Evolutionary conservation across 73 alveolate species (phyloP), one percentile per base, ranked within the genome.

Genomic region (Breviolum minutum): DNA sequence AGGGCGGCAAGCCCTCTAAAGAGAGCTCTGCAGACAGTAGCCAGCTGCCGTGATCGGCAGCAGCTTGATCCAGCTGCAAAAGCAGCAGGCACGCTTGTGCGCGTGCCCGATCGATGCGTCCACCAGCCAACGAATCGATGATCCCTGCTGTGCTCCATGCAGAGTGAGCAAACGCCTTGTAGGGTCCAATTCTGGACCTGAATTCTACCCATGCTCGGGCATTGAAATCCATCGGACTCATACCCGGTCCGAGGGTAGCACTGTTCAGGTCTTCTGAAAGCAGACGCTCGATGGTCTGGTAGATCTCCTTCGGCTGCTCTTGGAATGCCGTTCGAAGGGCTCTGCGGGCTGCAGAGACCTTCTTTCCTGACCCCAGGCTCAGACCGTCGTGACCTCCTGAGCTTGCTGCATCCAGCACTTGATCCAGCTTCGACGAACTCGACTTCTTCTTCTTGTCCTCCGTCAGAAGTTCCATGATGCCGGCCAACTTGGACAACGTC

Each of bases 141-240:
- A 62, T 62, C 22, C 84, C 84, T 6, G 84, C 60, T 6, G 29
- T 62, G 24, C 84, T 62, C 84, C 84, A 74, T 5, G 84, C 60
- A 6, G n/a, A 7, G 62, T n/a, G 84, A 4, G 84, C 84, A 54
- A 74, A 62, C 7, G 62, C 29, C 8, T 62, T 7, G 62, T 74
- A 74, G 19, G 84, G 14, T 10, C 84, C 84, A 5, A 74, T 74
- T 20, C 84, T 8, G 62, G 63, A n/a, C 29, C 84, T 54, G 29
- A n/a, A 62, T 74, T 74, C 84, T 19, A 74, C 63, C 84, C 84
- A 74, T 8, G 84, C 84, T 26, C 84, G 84, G 8, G 62, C 84
- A 11, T 17, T 74, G 30, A 74, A 12, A 12, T 5, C 7, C 7
- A 62, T 54, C 63, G 62, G 7, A 19, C 17, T 74, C 63, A 74